Base-by-base conservation (phyloP, 176 grass and related monocot species). In the Thinopyrum elongatum region DNA sequence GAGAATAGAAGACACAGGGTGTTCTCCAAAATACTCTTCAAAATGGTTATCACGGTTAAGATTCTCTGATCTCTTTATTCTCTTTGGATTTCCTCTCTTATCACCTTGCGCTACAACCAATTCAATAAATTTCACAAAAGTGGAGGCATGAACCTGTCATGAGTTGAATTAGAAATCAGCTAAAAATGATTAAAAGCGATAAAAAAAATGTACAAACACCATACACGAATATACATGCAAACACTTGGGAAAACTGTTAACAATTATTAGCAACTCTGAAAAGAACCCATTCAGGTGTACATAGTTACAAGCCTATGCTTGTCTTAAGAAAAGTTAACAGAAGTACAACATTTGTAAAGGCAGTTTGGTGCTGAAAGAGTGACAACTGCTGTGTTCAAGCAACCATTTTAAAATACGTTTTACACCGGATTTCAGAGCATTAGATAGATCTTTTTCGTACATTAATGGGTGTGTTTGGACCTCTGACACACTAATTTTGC, bases 81-180 rank as follows among this genome's bases (percentile, higher is more conserved):
- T 92, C 88, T 95, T 95, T 77, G 78, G 84, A 55, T 65, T 75
- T 46, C 78, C 76, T 84, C 44, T 80, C 68, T 26, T 47, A 55
- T 85, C 76, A 78, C 82, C 81, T 72, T 84, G 62, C 6, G 65
- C 65, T 78, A 90, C 70, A 95, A 98, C 89, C 47, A 87, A 87
- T 81, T 90, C 84, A 44, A 98, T 89, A 79, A 91, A 79, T 47
- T 81, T 92, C 26, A 88, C 89, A 39, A 86, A 72, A 59, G 84
- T 92, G 68, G 84, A 87, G 31, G 85, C 88, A 90, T 90, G 88
- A 83, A 98, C 87, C 96, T 98, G 90, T 83, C 70, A 89, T 41
- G 26, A 75, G 38, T 31, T 83, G 42, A 92, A 81, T 53, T 34
- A 82, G 22, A 74, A 35, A 89, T 67, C 25, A 67, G 7, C 38